phyloP scores from a whole-genome alignment of 1,284 basidiomycete genomes.

The Agaricales sp. region DNA sequence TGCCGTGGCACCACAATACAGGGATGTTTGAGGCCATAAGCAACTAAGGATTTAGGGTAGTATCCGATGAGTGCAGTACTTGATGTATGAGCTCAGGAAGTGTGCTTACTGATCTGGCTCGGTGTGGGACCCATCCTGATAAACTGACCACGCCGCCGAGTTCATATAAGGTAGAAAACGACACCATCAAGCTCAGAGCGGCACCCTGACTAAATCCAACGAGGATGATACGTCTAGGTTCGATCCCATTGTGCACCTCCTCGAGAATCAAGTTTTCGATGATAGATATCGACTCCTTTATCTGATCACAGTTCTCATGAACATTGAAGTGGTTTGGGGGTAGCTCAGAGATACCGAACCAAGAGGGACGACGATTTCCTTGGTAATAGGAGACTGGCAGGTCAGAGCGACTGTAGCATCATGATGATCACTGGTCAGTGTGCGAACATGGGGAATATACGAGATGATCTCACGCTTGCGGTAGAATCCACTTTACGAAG shows the following conservation, averaged over 20 bases:
- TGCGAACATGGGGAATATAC: not conserved
- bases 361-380: conserved; percentile 25
- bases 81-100: not conserved
- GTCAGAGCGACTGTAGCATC: conserved; percentile 12
- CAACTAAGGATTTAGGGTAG: not conserved
- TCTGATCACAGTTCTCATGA: conserved; percentile 4
- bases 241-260: conserved; percentile 26
- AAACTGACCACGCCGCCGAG: conserved; percentile 32
- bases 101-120: conserved; percentile 22
- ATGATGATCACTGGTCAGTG: conserved; percentile 10
- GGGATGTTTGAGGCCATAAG: not conserved
- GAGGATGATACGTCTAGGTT: conserved; percentile 26
- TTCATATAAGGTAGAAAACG: conserved; percentile 29
- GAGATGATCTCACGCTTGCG: conserved; percentile 30
- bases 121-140: conserved; percentile 33
- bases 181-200: conserved; percentile 26
- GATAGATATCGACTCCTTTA: conserved; percentile 24
- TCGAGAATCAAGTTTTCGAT: conserved; percentile 29
- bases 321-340: conserved; percentile 27
- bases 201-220: conserved; percentile 37
- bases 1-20: conserved; percentile 4
- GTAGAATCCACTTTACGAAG: conserved; percentile 30
- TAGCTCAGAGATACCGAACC: conserved; percentile 32
- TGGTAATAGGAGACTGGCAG: conserved; percentile 23
- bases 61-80: not conserved